Conservation (phyloP, 2,329 filamentous ascomycete species). For the Diaporthe longicolla region DNA sequence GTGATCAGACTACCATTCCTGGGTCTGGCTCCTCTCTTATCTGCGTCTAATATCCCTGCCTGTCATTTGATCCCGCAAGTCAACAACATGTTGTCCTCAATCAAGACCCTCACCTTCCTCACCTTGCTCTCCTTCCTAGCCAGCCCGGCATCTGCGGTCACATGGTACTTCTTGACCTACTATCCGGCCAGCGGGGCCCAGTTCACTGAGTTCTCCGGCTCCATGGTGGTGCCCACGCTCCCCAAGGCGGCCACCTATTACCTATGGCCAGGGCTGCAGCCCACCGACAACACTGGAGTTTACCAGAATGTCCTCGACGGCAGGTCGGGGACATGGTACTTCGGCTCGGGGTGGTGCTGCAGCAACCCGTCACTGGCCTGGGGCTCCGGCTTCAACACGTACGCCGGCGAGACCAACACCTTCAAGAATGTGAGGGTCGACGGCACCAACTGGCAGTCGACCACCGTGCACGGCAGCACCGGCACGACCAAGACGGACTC, state of each 20-base stretch:
- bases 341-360: constrained; percentile 59
- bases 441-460: constrained; percentile 52
- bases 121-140: constrained; percentile 46
- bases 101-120: constrained; percentile 34
- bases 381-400: constrained; percentile 57
- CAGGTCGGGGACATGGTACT: constrained; percentile 57
- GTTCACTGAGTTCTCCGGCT: constrained; percentile 52
- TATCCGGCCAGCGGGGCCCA: constrained; percentile 51
- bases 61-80: too few relatives aligned
- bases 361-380: constrained; percentile 55
- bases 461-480: constrained; percentile 49
- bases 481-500: constrained; percentile 50
- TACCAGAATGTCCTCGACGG: constrained; percentile 60
- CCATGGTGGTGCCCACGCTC: constrained; percentile 50
- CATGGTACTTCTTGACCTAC: constrained; percentile 54
- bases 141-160: constrained; percentile 48
- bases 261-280: constrained; percentile 59
- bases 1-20: not conserved
- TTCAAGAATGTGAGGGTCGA: constrained; percentile 51
- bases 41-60: not conserved
- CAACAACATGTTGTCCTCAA: constrained; percentile 39
- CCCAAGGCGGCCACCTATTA: constrained; percentile 55
- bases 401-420: constrained; percentile 50
- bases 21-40: not conserved
- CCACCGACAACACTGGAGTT: constrained; percentile 56